Evolutionary conservation across 164 flowering plant species (phyloP).

Genomic region (Vitis labrusca): DNA sequence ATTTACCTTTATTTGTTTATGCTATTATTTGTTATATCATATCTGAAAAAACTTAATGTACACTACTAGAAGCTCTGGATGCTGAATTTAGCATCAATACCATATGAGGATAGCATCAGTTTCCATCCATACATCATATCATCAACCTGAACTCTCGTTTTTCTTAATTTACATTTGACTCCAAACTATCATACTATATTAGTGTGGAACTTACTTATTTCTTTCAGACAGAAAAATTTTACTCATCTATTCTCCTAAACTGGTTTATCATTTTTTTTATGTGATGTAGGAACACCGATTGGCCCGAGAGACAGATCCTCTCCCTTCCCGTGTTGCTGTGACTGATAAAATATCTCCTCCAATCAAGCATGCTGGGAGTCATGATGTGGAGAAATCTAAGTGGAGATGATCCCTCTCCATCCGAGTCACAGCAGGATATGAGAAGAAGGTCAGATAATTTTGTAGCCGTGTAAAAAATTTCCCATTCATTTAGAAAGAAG

Average conservation of each 20-base stretch:
- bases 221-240: too few species aligned
- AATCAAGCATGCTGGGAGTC: constrained; percentile 20
- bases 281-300: constrained; percentile 50
- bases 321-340: constrained; percentile 10
- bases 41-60: too few species aligned
- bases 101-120: too few species aligned
- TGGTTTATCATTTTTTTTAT: not conserved
- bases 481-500: not conserved
- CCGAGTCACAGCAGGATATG: not conserved
- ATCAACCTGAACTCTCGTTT: too few species aligned
- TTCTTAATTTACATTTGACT: too few species aligned
- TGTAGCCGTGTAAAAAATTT: constrained; percentile 8
- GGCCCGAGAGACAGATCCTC: constrained; percentile 33
- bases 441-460: constrained; percentile 19
- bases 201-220: too few species aligned
- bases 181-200: too few species aligned
- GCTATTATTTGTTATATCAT: too few species aligned
- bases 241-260: not conserved
- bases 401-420: constrained; percentile 26
- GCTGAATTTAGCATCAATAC: too few species aligned
- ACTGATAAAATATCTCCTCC: constrained; percentile 19
- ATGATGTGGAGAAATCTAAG: constrained; percentile 24
- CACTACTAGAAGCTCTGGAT: too few species aligned
- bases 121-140: too few species aligned
- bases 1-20: too few species aligned